Percentiles rank a stretch among this genome's conserved stretches.
Evolutionary conservation across 2,329 filamentous ascomycete species (phyloP).

Genomic region (Talaromyces sp.): DNA sequence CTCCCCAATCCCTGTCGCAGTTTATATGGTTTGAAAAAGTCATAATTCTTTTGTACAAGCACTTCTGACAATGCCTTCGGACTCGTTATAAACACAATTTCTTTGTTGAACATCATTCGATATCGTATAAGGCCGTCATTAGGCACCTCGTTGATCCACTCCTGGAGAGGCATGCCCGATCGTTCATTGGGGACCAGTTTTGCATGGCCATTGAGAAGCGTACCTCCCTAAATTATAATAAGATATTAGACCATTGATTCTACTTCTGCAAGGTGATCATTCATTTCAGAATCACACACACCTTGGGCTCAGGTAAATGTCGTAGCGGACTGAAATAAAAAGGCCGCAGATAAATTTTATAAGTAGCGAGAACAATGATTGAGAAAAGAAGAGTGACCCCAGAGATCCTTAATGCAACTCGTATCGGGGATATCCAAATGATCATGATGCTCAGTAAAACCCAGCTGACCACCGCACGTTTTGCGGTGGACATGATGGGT

Average conservation of each 20-base stretch:
- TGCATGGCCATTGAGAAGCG: constrained; percentile 5
- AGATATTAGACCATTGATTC: not conserved
- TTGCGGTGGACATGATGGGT: not conserved
- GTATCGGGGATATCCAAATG: not conserved
- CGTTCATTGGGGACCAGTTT: constrained; percentile 10
- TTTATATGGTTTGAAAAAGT: constrained; percentile 12
- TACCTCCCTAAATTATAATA: not conserved
- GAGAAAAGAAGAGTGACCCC: not conserved
- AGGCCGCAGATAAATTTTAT: constrained; percentile 4
- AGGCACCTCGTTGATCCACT: constrained; percentile 14
- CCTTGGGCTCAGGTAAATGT: constrained; percentile 4
- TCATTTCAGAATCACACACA: not conserved
- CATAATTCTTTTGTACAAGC: constrained; percentile 7
- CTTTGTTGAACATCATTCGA: constrained; percentile 11
- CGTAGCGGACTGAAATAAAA: constrained; percentile 9
- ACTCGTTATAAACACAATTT: constrained; percentile 8
- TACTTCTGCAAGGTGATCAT: not conserved
- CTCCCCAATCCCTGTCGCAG: constrained; percentile 4
- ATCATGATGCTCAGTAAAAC: not conserved
- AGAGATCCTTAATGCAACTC: not conserved
- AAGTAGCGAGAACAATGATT: not conserved
- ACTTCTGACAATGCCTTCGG: constrained; percentile 13
- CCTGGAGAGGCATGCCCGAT: constrained; percentile 12
- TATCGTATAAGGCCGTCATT: constrained; percentile 11
- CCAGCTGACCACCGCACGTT: not conserved